Base-by-base conservation (phyloP, 495 filamentous ascomycete genomes). In the Cercophora sp. region DNA sequence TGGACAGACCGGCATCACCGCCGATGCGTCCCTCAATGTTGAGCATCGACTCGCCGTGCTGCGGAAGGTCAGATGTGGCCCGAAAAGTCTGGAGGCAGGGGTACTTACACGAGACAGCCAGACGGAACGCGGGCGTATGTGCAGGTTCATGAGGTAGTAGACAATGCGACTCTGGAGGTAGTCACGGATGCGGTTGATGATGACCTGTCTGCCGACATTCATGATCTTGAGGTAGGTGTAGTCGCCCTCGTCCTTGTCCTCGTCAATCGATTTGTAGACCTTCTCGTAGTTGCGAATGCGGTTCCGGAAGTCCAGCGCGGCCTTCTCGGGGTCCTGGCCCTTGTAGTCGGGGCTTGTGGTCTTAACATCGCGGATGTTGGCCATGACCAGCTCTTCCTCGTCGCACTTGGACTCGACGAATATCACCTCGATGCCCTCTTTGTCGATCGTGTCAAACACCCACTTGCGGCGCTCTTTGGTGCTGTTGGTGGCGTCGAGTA, bases 401-500 rank as follows among this genome's bases (percentile, higher is more conserved):
- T 98, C 92, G 67, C 93, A 98, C 62, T 90, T 89, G 16, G 86
- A 91, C 76, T 98, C 93, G 15, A 98, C 93, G 59, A 93, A 98
- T 27, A 98, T 72, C 3, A 91, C 90, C 60, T 96, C 89, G 48
- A 96, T 86, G 37, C 84, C 83, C 56, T 90, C 82, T 5, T 76
- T 72, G 2, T 69, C 63, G 66, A 89, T 88, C 47, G 79, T 73
- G 55, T 96, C 85, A 53, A 87, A 78, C 50, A 96, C 92, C 93
- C 94, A 98, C 52, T 86, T 78, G 35, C 93, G 85, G n/a, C 93
- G 83, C 8, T 77, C 71, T 63, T 91, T 91, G 29, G 91, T 96
- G 8, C 87, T 92, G 66, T 98, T 98, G 32, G 93, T 98, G 9
- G 93, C 93, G 68, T 98, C 93, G 11, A 96, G 74, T 55, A 96